These are phyloP conservation scores for Jasminum sambac DNA, from an alignment of 257 asterid genomes.

Conservation along the genomic window DNA sequence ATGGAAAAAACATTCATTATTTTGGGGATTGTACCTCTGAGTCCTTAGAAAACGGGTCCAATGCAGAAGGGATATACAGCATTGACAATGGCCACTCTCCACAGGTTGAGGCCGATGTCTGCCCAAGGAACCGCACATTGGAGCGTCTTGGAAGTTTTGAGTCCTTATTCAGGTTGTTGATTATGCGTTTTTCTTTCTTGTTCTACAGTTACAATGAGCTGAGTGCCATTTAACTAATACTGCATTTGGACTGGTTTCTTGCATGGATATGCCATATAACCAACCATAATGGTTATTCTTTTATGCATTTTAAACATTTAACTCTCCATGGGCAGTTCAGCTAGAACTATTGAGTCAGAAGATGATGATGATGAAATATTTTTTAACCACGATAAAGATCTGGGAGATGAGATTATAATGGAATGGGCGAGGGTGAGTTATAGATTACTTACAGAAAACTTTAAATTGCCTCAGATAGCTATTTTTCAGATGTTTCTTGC, in stretches of 20 bases:
- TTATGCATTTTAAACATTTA: constrained; percentile 18
- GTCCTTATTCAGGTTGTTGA: constrained; percentile 72
- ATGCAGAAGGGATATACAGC: constrained; percentile 28
- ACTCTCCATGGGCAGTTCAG: constrained; percentile 75
- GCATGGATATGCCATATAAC: constrained; percentile 20
- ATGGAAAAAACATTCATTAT: constrained; percentile 33
- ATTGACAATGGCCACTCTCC: constrained; percentile 37
- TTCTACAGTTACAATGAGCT: constrained; percentile 1
- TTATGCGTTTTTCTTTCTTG: constrained; percentile 21
- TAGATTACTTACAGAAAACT: constrained; percentile 19
- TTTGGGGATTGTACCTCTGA: constrained; percentile 49
- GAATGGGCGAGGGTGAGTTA: constrained; percentile 81
- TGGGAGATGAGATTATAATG: constrained; percentile 50
- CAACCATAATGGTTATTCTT: constrained; percentile 5
- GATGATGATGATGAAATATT: constrained; percentile 52
- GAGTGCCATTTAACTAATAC: constrained; percentile 9
- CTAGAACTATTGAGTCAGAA: constrained; percentile 54
- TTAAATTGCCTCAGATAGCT: constrained; percentile 20
- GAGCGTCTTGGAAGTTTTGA: constrained; percentile 55
- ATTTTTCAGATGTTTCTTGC: constrained; percentile 19
- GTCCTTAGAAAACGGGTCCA: constrained; percentile 45
- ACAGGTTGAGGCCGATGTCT: constrained; percentile 35
- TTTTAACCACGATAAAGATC: constrained; percentile 44
- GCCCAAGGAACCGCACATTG: constrained; percentile 37
- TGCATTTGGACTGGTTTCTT: constrained; percentile 22